Evolutionary conservation across 192 early-diverging fungal genomes (phyloP), one percentile per base, ranked within the genome.

Genomic region (Helicostylum pulchrum): DNA sequence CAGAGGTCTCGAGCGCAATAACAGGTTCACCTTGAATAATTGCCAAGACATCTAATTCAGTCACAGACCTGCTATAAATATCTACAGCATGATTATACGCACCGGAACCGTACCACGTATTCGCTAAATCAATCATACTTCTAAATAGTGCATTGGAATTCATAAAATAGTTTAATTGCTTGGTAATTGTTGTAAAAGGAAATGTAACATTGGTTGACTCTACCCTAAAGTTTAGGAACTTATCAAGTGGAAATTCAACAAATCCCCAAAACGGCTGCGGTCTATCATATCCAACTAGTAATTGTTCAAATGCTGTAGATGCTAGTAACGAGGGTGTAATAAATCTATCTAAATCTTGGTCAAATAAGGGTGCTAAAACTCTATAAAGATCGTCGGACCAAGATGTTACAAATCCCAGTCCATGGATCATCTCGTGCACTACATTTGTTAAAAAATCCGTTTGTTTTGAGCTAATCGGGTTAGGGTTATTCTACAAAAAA

Each of bases 401-500:
- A 15, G 65, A 63, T 5, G 46, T 71, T 3, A 71, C 32, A 46
- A 80, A 77, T 50, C 78, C 78, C 26, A 80, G 67, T 2, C 78
- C 78, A 61, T 80, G 78, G 17, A 77, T 61, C 21, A 75, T 48
- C 45, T 80, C 78, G 34, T 80, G 78, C 14, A 77, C 4, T 14
- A 77, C 56, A 0, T 70, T 74, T 21, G 63, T 66, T 30, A 75
- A 55, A 32, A 80, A 68, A 50, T 80, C 78, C 2, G 52, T 63
- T 64, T 80, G 72, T 65, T 62, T 47, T 11, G 39, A 15, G 12
- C 1, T 36, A 15, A 72, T 75, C 9, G 59, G 8, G 34, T 10
- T 14, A 21, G 50, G 61, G 30, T 67, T 63, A 45, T 57, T 56
- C 67, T 72, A 66, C 19, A 26, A 34, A n/a, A 34, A 8, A 7